Evolutionary conservation across 495 filamentous ascomycete species (phyloP).

Genomic region (Tuber brumale): DNA sequence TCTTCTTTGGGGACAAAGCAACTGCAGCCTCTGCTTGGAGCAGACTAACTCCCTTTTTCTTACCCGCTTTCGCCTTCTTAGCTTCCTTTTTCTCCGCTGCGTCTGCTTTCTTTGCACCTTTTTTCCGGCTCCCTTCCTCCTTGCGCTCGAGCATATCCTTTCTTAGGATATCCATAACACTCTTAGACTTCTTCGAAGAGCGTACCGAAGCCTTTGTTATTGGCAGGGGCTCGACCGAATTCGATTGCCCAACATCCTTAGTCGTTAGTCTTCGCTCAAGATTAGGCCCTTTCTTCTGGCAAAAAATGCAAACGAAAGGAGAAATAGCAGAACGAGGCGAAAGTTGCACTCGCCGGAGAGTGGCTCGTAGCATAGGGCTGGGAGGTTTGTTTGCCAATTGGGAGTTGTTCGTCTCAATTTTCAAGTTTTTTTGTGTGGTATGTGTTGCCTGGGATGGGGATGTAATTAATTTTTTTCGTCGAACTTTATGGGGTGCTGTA

Average conservation of each 20-base stretch:
- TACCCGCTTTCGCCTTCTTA: background rate
- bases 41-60: background rate
- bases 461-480: background rate
- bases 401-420: background rate
- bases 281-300: conserved; percentile 5
- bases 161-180: background rate
- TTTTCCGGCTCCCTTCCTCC: background rate
- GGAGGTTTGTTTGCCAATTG: conserved; percentile 4
- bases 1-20: background rate
- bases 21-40: background rate
- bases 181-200: background rate
- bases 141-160: background rate
- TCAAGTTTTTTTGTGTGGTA: background rate
- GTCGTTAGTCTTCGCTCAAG: background rate
- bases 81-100: background rate
- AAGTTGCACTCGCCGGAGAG: conserved; percentile 35
- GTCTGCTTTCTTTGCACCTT: background rate
- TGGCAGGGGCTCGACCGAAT: background rate
- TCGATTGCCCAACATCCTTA: background rate
- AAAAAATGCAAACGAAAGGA: conserved; percentile 35
- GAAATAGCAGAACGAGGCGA: conserved; percentile 24
- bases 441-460: background rate
- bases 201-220: background rate
- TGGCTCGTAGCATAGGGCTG: conserved; percentile 39
- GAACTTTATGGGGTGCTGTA: background rate